Percentiles rank a stretch among this genome's conserved stretches.
Evolutionary conservation across 805 yeast species (phyloP).

Genomic region (Saturnispora sanitii): DNA sequence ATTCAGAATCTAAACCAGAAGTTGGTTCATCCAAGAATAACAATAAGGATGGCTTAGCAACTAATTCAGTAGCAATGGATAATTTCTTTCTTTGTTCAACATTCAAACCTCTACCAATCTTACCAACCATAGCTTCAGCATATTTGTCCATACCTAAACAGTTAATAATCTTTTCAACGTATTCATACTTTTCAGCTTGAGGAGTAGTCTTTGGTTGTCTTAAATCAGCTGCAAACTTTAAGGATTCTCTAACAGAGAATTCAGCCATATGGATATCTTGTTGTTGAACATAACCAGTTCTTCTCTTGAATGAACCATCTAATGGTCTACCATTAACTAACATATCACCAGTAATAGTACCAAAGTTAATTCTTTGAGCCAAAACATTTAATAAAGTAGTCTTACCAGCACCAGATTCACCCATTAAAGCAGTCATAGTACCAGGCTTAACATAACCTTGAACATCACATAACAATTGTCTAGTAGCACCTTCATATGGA

Average conservation of each 20-base stretch:
- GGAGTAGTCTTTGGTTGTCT: slow-evolving; percentile 35
- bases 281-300: slow-evolving; percentile 48
- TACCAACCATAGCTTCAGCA: slow-evolving; percentile 43
- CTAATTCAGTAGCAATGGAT: slow-evolving; percentile 46
- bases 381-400: slow-evolving; percentile 45
- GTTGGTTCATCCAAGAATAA: slow-evolving; percentile 52
- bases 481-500: slow-evolving; percentile 34
- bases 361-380: slow-evolving; percentile 42
- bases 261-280: slow-evolving; percentile 44
- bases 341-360: slow-evolving; percentile 48
- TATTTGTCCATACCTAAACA: slow-evolving; percentile 34
- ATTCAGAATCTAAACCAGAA: slow-evolving; percentile 47
- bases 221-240: slow-evolving; percentile 40
- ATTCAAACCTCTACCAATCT: slow-evolving; percentile 38
- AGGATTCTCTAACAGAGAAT: slow-evolving; percentile 42
- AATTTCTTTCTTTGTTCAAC: slow-evolving; percentile 46
- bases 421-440: slow-evolving; percentile 49
- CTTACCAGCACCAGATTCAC: slow-evolving; percentile 56
- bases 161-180: slow-evolving; percentile 33
- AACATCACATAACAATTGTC: slow-evolving; percentile 34
- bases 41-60: slow-evolving; percentile 43
- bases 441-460: slow-evolving; percentile 43
- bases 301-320: slow-evolving; percentile 41
- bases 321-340: slow-evolving; percentile 43
- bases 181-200: slow-evolving; percentile 31